These are phyloP conservation scores for Diplodia seriata DNA, from an alignment of 2,329 filamentous ascomycete genomes.

Conservation along the genomic window DNA sequence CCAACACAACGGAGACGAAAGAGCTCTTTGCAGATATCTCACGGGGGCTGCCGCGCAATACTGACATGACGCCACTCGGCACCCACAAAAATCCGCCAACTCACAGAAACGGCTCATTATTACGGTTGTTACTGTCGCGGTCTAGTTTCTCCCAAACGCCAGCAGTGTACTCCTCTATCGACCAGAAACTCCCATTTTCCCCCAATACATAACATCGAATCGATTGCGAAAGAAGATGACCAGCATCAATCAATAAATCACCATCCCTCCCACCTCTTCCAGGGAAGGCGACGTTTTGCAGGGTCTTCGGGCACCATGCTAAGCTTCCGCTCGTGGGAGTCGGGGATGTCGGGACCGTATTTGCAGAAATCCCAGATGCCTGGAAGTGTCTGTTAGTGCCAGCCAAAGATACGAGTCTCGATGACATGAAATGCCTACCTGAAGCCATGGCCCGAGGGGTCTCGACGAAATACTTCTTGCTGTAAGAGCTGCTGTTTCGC, in stretches of 20 bases:
- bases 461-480: neutral
- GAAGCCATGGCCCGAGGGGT: slow-evolving; percentile 6
- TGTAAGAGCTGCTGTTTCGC: neutral
- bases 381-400: neutral
- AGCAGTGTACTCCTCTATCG: neutral
- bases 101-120: neutral
- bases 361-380: slow-evolving; percentile 20
- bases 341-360: slow-evolving; percentile 15
- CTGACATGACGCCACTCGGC: neutral
- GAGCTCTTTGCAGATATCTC: neutral
- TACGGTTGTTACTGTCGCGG: neutral
- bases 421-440: neutral
- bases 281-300: neutral
- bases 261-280: slow-evolving; percentile 5
- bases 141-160: neutral
- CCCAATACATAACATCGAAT: neutral
- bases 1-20: neutral
- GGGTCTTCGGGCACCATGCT: slow-evolving; percentile 4
- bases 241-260: neutral
- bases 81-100: neutral
- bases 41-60: neutral
- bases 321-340: neutral
- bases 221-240: neutral
- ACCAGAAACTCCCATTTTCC: neutral
- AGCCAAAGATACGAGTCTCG: no score